These are phyloP conservation scores for Cylindrotheca closterium DNA, from an alignment of 108 stramenopile genomes.

Conservation along the genomic window DNA sequence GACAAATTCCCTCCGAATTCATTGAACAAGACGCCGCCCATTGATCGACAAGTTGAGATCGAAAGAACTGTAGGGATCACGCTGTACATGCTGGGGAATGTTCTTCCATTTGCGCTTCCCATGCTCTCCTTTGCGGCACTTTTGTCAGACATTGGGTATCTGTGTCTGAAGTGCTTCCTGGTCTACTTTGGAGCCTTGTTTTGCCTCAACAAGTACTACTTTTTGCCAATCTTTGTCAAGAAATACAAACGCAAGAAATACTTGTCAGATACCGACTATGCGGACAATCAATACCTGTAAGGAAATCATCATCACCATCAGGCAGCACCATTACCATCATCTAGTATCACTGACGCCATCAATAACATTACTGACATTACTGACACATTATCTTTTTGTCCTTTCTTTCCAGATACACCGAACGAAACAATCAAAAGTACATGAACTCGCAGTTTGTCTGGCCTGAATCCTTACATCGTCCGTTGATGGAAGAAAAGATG, in stretches of 20 bases:
- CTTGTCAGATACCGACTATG: conserved; percentile 22
- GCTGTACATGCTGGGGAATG: conserved; percentile 60
- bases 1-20: conserved; percentile 41
- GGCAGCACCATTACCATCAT: too few species aligned
- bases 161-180: conserved; percentile 7
- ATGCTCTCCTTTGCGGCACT: conserved; percentile 22
- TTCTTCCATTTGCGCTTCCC: conserved; percentile 58
- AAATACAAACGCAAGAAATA: conserved; percentile 30
- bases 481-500: conserved; percentile 31
- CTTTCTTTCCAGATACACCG: too few species aligned
- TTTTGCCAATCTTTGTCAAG: conserved; percentile 39
- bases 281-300: conserved; percentile 59
- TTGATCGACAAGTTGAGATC: conserved; percentile 47
- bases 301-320: too few species aligned
- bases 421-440: conserved; percentile 64
- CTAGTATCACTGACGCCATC: too few species aligned
- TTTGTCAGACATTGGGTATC: conserved; percentile 11
- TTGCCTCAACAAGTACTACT: conserved; percentile 24
- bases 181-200: conserved; percentile 35
- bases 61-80: conserved; percentile 59
- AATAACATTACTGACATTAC: too few species aligned
- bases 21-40: conserved; percentile 25
- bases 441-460: conserved; percentile 45
- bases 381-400: too few species aligned
- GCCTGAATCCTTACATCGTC: conserved; percentile 47